phyloP scores from a whole-genome alignment of 2,329 filamentous ascomycete genomes.

The Colletotrichum musae region DNA sequence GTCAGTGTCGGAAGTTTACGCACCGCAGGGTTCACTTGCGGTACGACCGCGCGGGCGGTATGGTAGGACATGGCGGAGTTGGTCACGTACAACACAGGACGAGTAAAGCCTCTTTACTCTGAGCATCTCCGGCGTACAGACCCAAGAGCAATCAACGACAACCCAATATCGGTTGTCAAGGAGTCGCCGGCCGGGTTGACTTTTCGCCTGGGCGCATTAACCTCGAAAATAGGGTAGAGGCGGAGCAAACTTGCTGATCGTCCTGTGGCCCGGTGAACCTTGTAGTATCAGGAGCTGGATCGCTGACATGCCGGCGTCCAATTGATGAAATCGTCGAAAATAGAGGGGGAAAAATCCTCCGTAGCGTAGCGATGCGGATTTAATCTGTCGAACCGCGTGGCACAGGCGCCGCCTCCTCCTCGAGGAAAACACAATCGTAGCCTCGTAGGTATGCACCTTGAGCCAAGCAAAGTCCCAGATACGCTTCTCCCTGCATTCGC shows the following conservation, averaged over 20 bases:
- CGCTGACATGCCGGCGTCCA: conserved; percentile 26
- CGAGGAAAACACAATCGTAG: no score
- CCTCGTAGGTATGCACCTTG: no score
- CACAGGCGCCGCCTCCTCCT: background rate
- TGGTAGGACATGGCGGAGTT: background rate
- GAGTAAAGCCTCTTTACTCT: background rate
- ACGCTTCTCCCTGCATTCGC: conserved; percentile 9
- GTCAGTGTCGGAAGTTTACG: conserved; percentile 14
- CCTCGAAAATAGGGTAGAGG: conserved; percentile 31
- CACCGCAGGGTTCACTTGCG: background rate
- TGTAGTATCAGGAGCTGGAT: conserved; percentile 27
- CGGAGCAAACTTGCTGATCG: conserved; percentile 20
- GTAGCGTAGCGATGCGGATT: background rate
- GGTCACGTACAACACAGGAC: background rate
- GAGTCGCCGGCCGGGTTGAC: background rate
- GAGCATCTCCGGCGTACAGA: background rate
- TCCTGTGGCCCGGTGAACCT: conserved; percentile 9
- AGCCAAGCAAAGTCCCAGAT: background rate
- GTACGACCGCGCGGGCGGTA: background rate
- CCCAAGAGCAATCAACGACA: no score
- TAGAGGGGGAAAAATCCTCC: background rate
- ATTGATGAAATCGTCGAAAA: conserved; percentile 17
- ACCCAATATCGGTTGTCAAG: background rate
- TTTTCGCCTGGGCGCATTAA: conserved; percentile 28
- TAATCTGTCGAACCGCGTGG: background rate